These are phyloP conservation scores for Lentinula sp. DNA, from an alignment of 768 basidiomycete species.

Conservation along the genomic window DNA sequence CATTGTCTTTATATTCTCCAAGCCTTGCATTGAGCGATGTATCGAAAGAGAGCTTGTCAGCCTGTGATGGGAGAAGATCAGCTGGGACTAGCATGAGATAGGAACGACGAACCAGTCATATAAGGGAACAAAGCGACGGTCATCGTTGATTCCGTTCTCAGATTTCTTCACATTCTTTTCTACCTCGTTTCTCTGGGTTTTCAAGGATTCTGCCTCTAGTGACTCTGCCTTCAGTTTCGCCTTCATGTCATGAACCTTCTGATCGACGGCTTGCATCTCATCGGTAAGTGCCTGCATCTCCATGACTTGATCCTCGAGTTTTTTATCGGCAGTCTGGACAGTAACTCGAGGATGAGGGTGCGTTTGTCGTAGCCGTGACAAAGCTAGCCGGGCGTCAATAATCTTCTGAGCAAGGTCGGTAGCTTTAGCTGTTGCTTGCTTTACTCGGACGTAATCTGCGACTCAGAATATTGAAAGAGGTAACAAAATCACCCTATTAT, in stretches of 20 bases:
- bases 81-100: background rate
- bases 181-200: slow-evolving; percentile 57
- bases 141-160: slow-evolving; percentile 54
- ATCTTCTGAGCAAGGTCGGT: slow-evolving; percentile 66
- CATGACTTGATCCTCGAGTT: slow-evolving; percentile 67
- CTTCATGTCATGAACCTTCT: slow-evolving; percentile 46
- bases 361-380: slow-evolving; percentile 75
- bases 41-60: slow-evolving; percentile 61
- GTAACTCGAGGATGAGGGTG: slow-evolving; percentile 81
- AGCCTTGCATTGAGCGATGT: slow-evolving; percentile 55
- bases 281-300: slow-evolving; percentile 78
- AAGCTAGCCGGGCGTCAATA: slow-evolving; percentile 72
- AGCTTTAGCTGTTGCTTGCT: slow-evolving; percentile 45
- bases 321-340: slow-evolving; percentile 63
- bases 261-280: slow-evolving; percentile 48
- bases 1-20: slow-evolving; percentile 50
- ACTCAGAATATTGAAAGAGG: background rate
- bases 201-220: slow-evolving; percentile 50
- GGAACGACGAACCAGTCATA: slow-evolving; percentile 57
- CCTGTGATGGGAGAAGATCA: slow-evolving; percentile 24
- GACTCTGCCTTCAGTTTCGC: slow-evolving; percentile 54
- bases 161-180: slow-evolving; percentile 58
- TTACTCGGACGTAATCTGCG: slow-evolving; percentile 57
- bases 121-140: slow-evolving; percentile 54
- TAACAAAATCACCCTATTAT: background rate